phyloP scores from a whole-genome alignment of 2,329 filamentous ascomycete genomes.

The Neofusicoccum laricinum region DNA sequence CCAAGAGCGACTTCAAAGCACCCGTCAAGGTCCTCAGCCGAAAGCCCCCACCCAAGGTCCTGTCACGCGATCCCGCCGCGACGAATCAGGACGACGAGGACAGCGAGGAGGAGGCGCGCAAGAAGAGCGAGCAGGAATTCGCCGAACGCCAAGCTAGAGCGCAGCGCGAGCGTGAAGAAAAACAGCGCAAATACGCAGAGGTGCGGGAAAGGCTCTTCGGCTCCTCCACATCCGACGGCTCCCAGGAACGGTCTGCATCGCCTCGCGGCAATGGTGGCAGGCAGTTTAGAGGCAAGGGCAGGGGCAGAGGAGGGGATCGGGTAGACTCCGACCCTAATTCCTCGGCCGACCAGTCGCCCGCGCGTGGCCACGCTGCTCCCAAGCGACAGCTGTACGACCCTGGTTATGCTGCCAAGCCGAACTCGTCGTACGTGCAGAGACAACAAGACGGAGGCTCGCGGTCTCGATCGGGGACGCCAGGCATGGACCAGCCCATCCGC shows the following conservation, averaged over 20 bases:
- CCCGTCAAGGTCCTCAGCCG: slow-evolving; percentile 81
- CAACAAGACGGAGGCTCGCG: slow-evolving; percentile 41
- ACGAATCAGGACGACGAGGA: slow-evolving; percentile 55
- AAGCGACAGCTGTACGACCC: slow-evolving; percentile 75
- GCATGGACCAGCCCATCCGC: slow-evolving; percentile 66
- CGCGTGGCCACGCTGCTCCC: slow-evolving; percentile 36
- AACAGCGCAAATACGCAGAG: slow-evolving; percentile 86
- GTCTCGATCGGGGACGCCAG: slow-evolving; percentile 52
- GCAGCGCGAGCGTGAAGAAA: slow-evolving; percentile 79
- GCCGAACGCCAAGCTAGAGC: slow-evolving; percentile 78
- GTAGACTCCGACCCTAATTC: slow-evolving; percentile 35
- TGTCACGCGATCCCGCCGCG: slow-evolving; percentile 48
- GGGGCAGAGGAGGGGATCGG: slow-evolving; percentile 30
- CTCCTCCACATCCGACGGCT: slow-evolving; percentile 41
- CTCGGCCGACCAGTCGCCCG: slow-evolving; percentile 35
- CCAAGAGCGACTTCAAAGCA: slow-evolving; percentile 73
- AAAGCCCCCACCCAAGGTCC: slow-evolving; percentile 65
- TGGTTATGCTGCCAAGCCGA: slow-evolving; percentile 64
- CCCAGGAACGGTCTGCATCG: slow-evolving; percentile 31
- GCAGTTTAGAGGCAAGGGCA: slow-evolving; percentile 33
- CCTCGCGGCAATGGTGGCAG: slow-evolving; percentile 22
- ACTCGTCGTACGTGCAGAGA: slow-evolving; percentile 23
- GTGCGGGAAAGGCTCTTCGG: slow-evolving; percentile 85
- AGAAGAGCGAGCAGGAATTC: slow-evolving; percentile 62
- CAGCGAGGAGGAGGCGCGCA: slow-evolving; percentile 60